Evolutionary conservation across 164 flowering plant species (phyloP).

Genomic region (Akebia trifoliata): DNA sequence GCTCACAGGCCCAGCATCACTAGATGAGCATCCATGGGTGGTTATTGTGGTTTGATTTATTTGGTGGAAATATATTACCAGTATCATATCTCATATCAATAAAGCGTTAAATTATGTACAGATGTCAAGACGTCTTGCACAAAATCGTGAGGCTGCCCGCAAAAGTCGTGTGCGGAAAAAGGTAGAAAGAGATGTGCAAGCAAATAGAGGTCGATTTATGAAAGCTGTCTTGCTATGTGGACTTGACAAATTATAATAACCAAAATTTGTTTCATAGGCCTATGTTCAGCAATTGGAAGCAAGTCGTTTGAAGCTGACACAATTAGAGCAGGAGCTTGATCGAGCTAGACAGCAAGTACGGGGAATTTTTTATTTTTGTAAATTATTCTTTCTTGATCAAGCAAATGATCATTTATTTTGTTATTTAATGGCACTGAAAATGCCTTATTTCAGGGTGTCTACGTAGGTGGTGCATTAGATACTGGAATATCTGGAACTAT

Average conservation of each 20-base stretch:
- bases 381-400: not conserved
- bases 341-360: slow-evolving; percentile 78
- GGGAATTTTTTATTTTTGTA: not conserved
- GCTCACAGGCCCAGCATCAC: too few species aligned
- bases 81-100: not conserved
- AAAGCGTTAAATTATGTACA: slow-evolving; percentile 17
- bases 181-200: slow-evolving; percentile 30
- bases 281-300: slow-evolving; percentile 90
- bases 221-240: not conserved
- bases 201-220: not conserved
- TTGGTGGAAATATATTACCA: not conserved
- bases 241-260: not conserved
- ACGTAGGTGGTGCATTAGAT: slow-evolving; percentile 50
- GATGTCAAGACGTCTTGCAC: slow-evolving; percentile 91
- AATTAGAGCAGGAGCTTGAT: slow-evolving; percentile 86
- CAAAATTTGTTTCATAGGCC: slow-evolving; percentile 42
- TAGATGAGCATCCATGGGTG: too few species aligned
- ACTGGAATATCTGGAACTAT: slow-evolving; percentile 43
- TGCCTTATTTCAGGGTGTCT: slow-evolving; percentile 51
- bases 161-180: slow-evolving; percentile 96
- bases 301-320: slow-evolving; percentile 73
- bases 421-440: slow-evolving; percentile 5
- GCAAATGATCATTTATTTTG: not conserved
- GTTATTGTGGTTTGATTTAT: too few species aligned
- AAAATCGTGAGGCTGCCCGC: slow-evolving; percentile 99